phyloP scores from a whole-genome alignment of 352 stramenopile genomes.

The Lagenidium giganteum region DNA sequence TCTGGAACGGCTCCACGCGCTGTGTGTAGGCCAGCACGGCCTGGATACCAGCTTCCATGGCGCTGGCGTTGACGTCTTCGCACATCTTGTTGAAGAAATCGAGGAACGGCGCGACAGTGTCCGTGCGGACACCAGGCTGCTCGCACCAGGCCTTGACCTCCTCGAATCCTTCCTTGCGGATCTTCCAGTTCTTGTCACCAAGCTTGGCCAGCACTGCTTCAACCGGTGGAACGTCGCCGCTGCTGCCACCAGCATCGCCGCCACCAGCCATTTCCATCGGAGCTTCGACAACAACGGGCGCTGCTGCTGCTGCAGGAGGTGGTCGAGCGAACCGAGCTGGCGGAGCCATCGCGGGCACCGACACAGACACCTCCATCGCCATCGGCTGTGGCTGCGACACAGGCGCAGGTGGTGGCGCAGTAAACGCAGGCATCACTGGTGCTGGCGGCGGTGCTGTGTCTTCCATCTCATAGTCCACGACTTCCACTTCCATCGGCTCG shows the following conservation, averaged over 20 bases:
- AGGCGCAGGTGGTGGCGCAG: neutral
- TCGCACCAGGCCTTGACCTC: slow-evolving; percentile 65
- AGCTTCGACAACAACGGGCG: no score
- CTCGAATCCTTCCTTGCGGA: slow-evolving; percentile 79
- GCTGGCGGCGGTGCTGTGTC: slow-evolving; percentile 10
- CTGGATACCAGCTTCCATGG: slow-evolving; percentile 71
- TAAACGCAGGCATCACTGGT: no score
- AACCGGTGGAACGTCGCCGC: slow-evolving; percentile 22
- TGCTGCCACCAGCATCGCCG: no score
- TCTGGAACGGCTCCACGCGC: slow-evolving; percentile 60
- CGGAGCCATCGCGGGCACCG: no score
- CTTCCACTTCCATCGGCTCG: slow-evolving; percentile 11
- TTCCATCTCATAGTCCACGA: slow-evolving; percentile 17
- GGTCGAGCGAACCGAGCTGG: no score
- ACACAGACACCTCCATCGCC: no score
- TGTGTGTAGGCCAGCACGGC: slow-evolving; percentile 70
- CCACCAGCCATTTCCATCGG: slow-evolving; percentile 1
- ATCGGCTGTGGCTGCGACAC: no score
- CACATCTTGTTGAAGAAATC: slow-evolving; percentile 78
- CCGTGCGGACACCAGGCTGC: slow-evolving; percentile 27
- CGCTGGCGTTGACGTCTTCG: slow-evolving; percentile 76
- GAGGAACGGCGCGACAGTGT: slow-evolving; percentile 42
- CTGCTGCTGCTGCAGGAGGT: slow-evolving; percentile 2
- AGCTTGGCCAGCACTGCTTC: slow-evolving; percentile 51
- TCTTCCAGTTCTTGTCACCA: slow-evolving; percentile 85